Evolutionary conservation across 2,329 filamentous ascomycete species (phyloP), one percentile per base, ranked within the genome.

Genomic region (Cytospora schulzeri): DNA sequence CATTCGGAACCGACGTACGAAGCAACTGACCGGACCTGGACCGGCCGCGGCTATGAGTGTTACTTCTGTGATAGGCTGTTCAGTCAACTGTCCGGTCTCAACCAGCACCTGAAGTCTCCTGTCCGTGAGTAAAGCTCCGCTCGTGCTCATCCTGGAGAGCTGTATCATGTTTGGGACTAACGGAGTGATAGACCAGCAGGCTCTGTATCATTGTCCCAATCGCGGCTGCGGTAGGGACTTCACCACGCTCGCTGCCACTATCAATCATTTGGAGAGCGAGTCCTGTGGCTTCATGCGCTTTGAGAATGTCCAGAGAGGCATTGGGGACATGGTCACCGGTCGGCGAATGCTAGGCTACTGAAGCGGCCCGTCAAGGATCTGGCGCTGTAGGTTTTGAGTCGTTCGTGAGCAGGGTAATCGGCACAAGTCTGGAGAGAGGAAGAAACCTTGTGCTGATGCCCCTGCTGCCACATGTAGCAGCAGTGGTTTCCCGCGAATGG

Each of bases 81-180:
- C 66, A 59, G 29, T 0, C 63, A 57, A 0, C 60, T 77, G 0
- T 15, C 51, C 0, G 69, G 69, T 0, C 76, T 89, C 3, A 82
- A 83, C 56, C 75, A 79, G 60, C 86, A 90, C 68, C 71, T 89
- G 1, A 79, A 78, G 48, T 88, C 85, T 0, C 76, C 81, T 0
- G 73, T 70, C 0, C 85, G 86, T 76, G 76, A 79, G 74, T 77
- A 35, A 66, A 62, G 79, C 48, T 3, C n/a, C 33, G 9, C 17
- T 7, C 35, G 7, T 51, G 2, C 22, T 28, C 22, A 7, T 22
- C 8, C 7, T 41, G 3, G 15, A 9, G 3, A 2, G 3, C 19
- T 31, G 1, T 11, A 12, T 24, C 2, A 3, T 14, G 7, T 28
- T 14, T 3, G 24, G 22, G 17, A 35, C 64, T 69, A 33, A 68